Conservation (phyloP, 2,329 filamentous ascomycete species). For the Reticulascus tulasneorum region DNA sequence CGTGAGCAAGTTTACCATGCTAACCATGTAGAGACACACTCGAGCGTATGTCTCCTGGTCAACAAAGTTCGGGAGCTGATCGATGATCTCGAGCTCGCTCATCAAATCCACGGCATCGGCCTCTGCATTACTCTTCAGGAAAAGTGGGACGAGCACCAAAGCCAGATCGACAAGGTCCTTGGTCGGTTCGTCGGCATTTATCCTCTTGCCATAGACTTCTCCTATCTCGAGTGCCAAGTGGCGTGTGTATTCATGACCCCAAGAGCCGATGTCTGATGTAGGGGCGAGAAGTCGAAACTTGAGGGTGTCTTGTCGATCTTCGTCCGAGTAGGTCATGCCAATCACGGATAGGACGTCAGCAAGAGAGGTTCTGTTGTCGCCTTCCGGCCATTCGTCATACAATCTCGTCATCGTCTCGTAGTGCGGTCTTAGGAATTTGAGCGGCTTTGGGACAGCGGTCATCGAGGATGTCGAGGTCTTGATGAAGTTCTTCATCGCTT, state of each 20-base stretch:
- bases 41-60: constrained; percentile 91
- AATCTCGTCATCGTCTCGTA: constrained; percentile 84
- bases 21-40: constrained; percentile 97
- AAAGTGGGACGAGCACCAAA: constrained; percentile 82
- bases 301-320: constrained; percentile 90
- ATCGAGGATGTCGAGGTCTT: constrained; percentile 99
- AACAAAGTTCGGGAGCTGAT: constrained; percentile 81
- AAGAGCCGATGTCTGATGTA: constrained; percentile 88
- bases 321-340: constrained; percentile 97
- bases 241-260: constrained; percentile 97
- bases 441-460: constrained; percentile 96
- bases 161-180: constrained; percentile 84
- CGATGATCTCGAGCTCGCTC: constrained; percentile 96
- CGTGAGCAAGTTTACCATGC: constrained; percentile 96
- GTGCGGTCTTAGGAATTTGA: constrained; percentile 96
- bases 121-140: constrained; percentile 95
- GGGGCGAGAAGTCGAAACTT: constrained; percentile 91
- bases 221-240: constrained; percentile 95
- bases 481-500: constrained; percentile 97
- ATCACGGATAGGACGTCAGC: constrained; percentile 96
- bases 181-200: constrained; percentile 79
- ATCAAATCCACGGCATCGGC: constrained; percentile 96
- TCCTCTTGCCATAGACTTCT: constrained; percentile 83
- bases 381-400: constrained; percentile 83
- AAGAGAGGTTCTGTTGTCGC: constrained; percentile 81